A percentile compares a stretch with the other conserved stretches of the same genome.
Conservation (phyloP, 2,329 filamentous ascomycete genomes). For the Fusarium sp. region DNA sequence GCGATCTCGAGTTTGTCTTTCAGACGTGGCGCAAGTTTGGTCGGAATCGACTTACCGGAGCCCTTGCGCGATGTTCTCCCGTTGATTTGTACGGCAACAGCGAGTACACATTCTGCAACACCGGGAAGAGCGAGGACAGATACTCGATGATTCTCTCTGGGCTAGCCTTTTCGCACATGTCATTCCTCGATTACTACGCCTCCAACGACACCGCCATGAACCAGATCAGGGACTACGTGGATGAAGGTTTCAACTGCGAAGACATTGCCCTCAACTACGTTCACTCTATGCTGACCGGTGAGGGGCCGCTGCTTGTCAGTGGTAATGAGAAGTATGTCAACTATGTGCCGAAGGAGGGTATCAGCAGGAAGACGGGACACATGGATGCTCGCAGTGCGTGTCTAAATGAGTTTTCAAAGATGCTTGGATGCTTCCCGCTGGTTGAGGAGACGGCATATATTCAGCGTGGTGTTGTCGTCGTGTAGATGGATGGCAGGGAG, state of each 20-base stretch:
- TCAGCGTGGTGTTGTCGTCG: constrained; percentile 47
- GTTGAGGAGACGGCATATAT: constrained; percentile 49
- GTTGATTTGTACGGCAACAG: constrained; percentile 43
- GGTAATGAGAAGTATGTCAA: constrained; percentile 50
- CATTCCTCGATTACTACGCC: constrained; percentile 54
- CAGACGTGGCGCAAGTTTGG: constrained; percentile 55
- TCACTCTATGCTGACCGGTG: constrained; percentile 48
- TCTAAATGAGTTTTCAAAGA: constrained; percentile 49
- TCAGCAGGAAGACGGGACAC: constrained; percentile 49
- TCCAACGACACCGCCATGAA: constrained; percentile 48
- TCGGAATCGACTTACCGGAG: constrained; percentile 49
- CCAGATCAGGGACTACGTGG: constrained; percentile 51
- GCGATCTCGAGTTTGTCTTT: constrained; percentile 55
- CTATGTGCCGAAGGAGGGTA: constrained; percentile 47
- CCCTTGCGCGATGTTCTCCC: constrained; percentile 51
- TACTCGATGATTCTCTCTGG: constrained; percentile 54
- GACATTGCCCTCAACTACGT: constrained; percentile 55
- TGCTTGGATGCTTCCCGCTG: constrained; percentile 52
- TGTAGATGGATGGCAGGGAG: constrained; percentile 25
- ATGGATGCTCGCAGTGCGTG: constrained; percentile 50
- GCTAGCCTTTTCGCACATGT: constrained; percentile 52
- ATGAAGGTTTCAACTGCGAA: constrained; percentile 55
- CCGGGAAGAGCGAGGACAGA: constrained; percentile 37
- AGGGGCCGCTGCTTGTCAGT: constrained; percentile 50
- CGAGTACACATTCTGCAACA: constrained; percentile 49